phyloP scores from a whole-genome alignment of 2,329 filamentous ascomycete genomes.

The Alternaria gaisen region DNA sequence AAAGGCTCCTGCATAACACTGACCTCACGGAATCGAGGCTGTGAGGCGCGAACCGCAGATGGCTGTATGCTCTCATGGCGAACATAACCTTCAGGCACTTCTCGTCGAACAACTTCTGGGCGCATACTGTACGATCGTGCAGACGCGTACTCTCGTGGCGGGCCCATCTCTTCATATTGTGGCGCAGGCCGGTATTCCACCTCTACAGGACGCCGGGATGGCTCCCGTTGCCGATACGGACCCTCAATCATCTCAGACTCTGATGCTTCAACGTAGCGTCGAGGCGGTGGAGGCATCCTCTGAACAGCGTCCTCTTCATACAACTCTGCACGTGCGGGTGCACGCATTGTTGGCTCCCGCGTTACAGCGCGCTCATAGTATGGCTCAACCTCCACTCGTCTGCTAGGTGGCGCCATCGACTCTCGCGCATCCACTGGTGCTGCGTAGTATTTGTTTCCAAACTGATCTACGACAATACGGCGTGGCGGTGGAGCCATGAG shows the following conservation, averaged over 20 bases:
- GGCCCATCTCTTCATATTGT: constrained; percentile 50
- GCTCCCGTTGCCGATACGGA: constrained; percentile 67
- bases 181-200: constrained; percentile 43
- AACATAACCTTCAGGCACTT: constrained; percentile 45
- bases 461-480: constrained; percentile 81
- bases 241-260: constrained; percentile 65
- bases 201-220: constrained; percentile 60
- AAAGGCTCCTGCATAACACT: constrained; percentile 53
- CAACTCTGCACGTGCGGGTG: constrained; percentile 61
- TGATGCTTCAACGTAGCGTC: constrained; percentile 66
- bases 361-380: constrained; percentile 72
- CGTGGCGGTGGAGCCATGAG: constrained; percentile 61
- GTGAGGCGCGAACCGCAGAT: constrained; percentile 42
- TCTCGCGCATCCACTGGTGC: constrained; percentile 60
- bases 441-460: constrained; percentile 80
- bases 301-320: constrained; percentile 51
- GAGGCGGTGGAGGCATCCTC: constrained; percentile 58
- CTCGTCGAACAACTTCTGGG: constrained; percentile 48
- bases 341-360: constrained; percentile 61
- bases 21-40: constrained; percentile 50
- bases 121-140: constrained; percentile 52
- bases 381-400: constrained; percentile 62
- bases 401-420: constrained; percentile 62
- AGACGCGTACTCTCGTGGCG: constrained; percentile 44
- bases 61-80: constrained; percentile 56